Evolutionary conservation across 306 rosid species (phyloP).

Genomic region (Pterocarpus macrocarpus): DNA sequence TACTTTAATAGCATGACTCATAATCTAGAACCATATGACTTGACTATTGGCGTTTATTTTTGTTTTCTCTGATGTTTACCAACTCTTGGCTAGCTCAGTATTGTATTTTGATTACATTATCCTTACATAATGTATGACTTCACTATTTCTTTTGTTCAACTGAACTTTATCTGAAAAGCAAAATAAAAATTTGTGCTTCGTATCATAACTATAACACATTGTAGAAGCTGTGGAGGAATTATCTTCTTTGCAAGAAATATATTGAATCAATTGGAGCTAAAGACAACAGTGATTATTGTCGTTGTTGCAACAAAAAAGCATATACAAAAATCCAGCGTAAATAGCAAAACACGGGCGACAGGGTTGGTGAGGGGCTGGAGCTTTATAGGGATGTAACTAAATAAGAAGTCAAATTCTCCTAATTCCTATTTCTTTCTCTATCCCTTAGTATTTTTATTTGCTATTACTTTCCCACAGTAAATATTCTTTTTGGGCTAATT

Average conservation of each 20-base stretch:
- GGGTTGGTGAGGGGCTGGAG: not conserved
- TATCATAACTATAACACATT: not conserved
- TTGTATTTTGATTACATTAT: not conserved
- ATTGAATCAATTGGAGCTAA: not conserved
- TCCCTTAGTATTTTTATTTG: not conserved
- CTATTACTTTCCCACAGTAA: too few relatives aligned
- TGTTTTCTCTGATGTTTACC: constrained; percentile 23
- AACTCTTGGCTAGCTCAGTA: not conserved
- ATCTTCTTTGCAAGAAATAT: not conserved
- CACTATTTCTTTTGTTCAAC: not conserved
- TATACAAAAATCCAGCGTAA: not conserved
- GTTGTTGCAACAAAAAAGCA: not conserved
- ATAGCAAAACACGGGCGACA: not conserved
- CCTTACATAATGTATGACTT: not conserved
- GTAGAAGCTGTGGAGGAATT: not conserved
- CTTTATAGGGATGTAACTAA: not conserved
- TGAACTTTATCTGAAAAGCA: not conserved
- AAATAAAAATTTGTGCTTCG: not conserved
- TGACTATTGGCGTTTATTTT: constrained; percentile 3
- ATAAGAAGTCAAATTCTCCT: not conserved
- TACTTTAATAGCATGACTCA: not conserved
- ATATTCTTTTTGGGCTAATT: not conserved
- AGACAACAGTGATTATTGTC: too few relatives aligned
- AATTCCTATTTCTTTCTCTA: too few relatives aligned
- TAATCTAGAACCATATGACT: constrained; percentile 32